Percentiles rank a stretch among this genome's conserved stretches.
Evolutionary conservation across 306 rosid species (phyloP).

Genomic region (Chamaecrista fasciculata): DNA sequence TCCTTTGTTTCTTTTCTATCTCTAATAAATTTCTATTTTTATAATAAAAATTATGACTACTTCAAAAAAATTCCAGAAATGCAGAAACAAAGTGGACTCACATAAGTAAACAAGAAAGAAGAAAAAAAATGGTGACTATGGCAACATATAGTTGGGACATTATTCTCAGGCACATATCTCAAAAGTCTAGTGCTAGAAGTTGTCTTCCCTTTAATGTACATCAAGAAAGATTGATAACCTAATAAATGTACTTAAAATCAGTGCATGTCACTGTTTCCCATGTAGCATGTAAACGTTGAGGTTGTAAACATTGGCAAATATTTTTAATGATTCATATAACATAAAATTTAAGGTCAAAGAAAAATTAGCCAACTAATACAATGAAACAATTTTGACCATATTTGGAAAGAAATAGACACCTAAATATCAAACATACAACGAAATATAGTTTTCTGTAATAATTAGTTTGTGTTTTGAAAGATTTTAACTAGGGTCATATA

Average conservation of each 20-base stretch:
- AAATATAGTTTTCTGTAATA: background rate
- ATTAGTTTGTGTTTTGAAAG: background rate
- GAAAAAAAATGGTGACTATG: background rate
- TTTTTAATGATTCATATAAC: background rate
- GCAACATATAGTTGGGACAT: background rate
- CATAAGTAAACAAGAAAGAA: background rate
- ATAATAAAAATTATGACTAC: background rate
- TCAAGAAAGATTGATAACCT: background rate
- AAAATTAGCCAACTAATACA: constrained; percentile 10
- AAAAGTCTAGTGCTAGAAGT: background rate
- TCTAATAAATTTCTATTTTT: no score
- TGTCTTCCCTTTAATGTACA: background rate
- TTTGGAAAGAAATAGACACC: background rate
- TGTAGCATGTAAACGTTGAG: background rate
- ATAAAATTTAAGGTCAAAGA: background rate
- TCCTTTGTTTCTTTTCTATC: background rate
- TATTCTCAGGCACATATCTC: background rate
- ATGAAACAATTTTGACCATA: constrained; percentile 9
- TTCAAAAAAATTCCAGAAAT: background rate
- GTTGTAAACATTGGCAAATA: background rate
- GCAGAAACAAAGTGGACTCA: background rate
- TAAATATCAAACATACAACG: background rate
- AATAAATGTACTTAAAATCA: background rate
- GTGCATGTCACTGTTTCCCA: background rate
- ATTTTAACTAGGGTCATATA: background rate